These are phyloP conservation scores for Artomyces pyxidatus DNA, from an alignment of 768 basidiomycete genomes.

Conservation along the genomic window DNA sequence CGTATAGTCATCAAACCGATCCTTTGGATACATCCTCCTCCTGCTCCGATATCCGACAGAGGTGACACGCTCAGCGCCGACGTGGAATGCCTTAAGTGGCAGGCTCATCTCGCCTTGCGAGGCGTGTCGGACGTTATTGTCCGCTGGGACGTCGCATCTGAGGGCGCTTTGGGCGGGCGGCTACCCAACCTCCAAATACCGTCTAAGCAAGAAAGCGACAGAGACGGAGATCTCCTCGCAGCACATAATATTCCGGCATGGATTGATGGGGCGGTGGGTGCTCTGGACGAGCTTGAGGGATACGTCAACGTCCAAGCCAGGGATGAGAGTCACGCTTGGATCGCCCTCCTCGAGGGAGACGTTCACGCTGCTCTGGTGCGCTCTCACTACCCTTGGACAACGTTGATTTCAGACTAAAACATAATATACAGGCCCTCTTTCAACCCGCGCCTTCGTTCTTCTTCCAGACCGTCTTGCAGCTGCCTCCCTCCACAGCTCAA, in stretches of 20 bases:
- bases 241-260: conserved; percentile 66
- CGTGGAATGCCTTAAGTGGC: conserved; percentile 87
- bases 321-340: conserved; percentile 79
- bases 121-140: conserved; percentile 43
- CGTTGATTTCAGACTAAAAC: conserved; percentile 8
- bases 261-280: conserved; percentile 48
- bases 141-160: conserved; percentile 60
- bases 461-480: conserved; percentile 30
- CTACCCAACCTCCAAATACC: conserved; percentile 70
- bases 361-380: conserved; percentile 70
- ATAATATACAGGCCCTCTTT: conserved; percentile 34
- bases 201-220: conserved; percentile 21
- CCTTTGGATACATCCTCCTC: conserved; percentile 60
- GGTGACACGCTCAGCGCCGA: conserved; percentile 51
- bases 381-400: conserved; percentile 1
- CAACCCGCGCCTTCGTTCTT: conserved; percentile 38
- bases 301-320: conserved; percentile 50
- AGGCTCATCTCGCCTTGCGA: conserved; percentile 71
- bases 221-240: conserved; percentile 46
- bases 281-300: conserved; percentile 49
- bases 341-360: conserved; percentile 65
- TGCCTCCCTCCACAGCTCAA: conserved; percentile 25
- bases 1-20: conserved; percentile 30
- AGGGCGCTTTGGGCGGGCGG: conserved; percentile 60
- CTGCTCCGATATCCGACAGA: neutral